Conservation (phyloP, 805 yeast species). For the Candida ascalaphidarum region DNA sequence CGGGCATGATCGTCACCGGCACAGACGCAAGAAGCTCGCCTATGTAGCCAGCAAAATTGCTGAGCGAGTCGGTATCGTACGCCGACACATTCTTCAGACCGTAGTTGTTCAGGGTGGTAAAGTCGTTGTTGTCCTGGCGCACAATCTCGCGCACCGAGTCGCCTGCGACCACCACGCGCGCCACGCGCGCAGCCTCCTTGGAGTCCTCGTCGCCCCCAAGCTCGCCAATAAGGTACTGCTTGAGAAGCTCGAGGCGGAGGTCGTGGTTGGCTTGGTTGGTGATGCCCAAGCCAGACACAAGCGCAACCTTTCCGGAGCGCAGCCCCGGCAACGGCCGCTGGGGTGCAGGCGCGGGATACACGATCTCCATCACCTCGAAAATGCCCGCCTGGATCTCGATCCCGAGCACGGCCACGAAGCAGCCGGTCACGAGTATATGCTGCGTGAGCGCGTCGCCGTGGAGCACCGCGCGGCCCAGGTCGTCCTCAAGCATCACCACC, state of each 20-base stretch:
- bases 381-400: conserved; percentile 77
- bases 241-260: conserved; percentile 47
- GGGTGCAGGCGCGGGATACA: conserved; percentile 57
- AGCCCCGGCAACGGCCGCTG: conserved; percentile 31
- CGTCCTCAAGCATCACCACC: conserved; percentile 76
- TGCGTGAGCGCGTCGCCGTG: conserved; percentile 49
- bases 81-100: conserved; percentile 48
- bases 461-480: conserved; percentile 76
- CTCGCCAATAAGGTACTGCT: conserved; percentile 67
- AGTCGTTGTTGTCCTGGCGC: conserved; percentile 14
- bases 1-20: conserved; percentile 79
- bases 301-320: conserved; percentile 42
- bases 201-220: conserved; percentile 31
- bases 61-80: conserved; percentile 39
- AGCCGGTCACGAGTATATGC: conserved; percentile 75
- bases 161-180: conserved; percentile 65
- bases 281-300: conserved; percentile 71
- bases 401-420: conserved; percentile 80
- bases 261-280: conserved; percentile 35
- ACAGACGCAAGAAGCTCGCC: conserved; percentile 47
- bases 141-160: conserved; percentile 40
- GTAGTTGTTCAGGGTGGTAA: conserved; percentile 28
- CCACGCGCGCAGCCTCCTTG: conserved; percentile 19
- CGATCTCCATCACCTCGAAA: conserved; percentile 75
- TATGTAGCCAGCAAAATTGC: conserved; percentile 53